Base-by-base conservation (phyloP, 352 stramenopile genomes). In the Phytopythium sindhum region DNA sequence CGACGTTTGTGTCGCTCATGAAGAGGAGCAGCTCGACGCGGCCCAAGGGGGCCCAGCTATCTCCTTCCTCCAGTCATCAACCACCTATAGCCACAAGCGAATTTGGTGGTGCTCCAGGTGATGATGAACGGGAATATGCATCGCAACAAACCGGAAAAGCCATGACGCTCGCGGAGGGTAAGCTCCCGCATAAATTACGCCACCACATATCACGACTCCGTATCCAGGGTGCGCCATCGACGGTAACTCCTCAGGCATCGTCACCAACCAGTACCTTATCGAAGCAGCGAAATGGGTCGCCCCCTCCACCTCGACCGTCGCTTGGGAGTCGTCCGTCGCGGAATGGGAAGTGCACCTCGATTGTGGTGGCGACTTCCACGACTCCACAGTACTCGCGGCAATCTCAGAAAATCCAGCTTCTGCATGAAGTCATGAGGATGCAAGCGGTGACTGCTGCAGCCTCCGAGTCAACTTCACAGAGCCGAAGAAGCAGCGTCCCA, bases 381-480 rank as follows among this genome's bases (percentile, higher is more conserved):
- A 37, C 54, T 3, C 57, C 67, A n/a, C 68, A 78, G 39, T 75
- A 80, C 63, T 81, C 74, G 4, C 66, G 64, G 19, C 69, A 69
- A 58, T 78, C 71, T 1, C 68, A 72, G 26, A 72, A 83, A 23
- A 66, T 76, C 8, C 69, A 77, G 29, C 66, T 68, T 10, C 65
- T 77, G 23, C 65, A 81, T 39, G 29, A 44, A 51, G 67, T 66
- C 48, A 68, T 54, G 55, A 59, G 54, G 60, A 65, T 52, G 57
- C 37, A 61, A 62, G 37, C 50, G 29, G 51, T 67, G 14, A 60
- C 48, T 23, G 47, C 58, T 11, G 33, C 21, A 21, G 24, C 21
- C 4, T 7, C 33, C n/a, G 33, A 58, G 24, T 10, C 15, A 0
- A 31, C 53, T 1, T 2, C 33, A 7, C 31, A 47, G 31, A 6